These are phyloP conservation scores for Bothriochloa decipiens DNA, from an alignment of 176 grass and related monocot species.

Conservation along the genomic window DNA sequence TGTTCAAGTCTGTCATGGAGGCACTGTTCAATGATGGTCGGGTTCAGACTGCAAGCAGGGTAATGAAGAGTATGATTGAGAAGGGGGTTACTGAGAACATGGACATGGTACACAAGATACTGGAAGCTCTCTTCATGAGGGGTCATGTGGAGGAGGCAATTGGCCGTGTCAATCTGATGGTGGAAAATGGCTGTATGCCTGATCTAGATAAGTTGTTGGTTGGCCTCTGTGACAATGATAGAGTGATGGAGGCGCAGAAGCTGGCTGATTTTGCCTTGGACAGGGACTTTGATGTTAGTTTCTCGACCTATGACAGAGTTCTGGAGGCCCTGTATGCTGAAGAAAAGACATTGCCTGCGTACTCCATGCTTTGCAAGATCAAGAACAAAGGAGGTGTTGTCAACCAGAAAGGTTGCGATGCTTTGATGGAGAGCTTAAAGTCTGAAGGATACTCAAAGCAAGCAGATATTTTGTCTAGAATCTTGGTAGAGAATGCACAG, in stretches of 20 bases:
- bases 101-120: conserved; percentile 69
- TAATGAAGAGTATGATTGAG: conserved; percentile 96
- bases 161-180: conserved; percentile 77
- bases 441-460: conserved; percentile 91
- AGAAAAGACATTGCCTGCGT: conserved; percentile 77
- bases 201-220: conserved; percentile 71
- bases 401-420: conserved; percentile 71
- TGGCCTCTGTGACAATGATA: conserved; percentile 69
- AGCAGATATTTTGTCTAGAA: conserved; percentile 86
- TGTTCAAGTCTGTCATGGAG: conserved; percentile 84
- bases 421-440: conserved; percentile 71
- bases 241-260: conserved; percentile 80
- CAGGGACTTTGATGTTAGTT: conserved; percentile 72
- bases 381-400: conserved; percentile 86
- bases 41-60: conserved; percentile 83
- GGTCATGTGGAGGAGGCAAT: conserved; percentile 92
- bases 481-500: conserved; percentile 60
- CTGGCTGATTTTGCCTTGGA: conserved; percentile 81
- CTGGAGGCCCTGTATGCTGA: conserved; percentile 74
- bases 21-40: conserved; percentile 64
- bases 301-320: conserved; percentile 77
- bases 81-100: conserved; percentile 91
- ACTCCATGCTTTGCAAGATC: conserved; percentile 94
- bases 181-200: conserved; percentile 67
- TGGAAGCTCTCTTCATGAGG: conserved; percentile 80